A percentile compares a stretch with the other conserved stretches of the same genome.
phyloP scores from a whole-genome alignment of 345 rosid species.

The Aquilaria yunnanensis region DNA sequence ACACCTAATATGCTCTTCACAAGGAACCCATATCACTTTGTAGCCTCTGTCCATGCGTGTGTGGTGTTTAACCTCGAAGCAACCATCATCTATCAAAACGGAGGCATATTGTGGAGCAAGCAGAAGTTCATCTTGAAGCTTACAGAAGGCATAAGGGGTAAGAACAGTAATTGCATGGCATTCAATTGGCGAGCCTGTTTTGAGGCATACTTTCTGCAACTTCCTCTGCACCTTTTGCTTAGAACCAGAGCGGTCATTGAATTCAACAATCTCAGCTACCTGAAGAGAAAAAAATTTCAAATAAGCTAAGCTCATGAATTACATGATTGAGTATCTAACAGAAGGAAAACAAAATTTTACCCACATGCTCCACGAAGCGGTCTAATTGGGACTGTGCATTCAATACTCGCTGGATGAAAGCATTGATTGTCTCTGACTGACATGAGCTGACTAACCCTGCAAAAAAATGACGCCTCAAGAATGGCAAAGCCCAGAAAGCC shows the following conservation, averaged over 20 bases:
- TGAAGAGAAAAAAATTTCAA: slow-evolving; percentile 12
- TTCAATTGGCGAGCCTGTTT: slow-evolving; percentile 64
- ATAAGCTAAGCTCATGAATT: not conserved
- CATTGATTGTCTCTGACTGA: slow-evolving; percentile 31
- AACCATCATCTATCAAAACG: slow-evolving; percentile 36
- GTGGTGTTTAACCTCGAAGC: slow-evolving; percentile 49
- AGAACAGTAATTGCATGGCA: slow-evolving; percentile 50
- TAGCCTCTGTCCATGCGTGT: slow-evolving; percentile 35
- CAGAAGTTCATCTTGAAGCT: slow-evolving; percentile 57
- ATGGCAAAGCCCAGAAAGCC: slow-evolving; percentile 49
- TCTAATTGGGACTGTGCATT: slow-evolving; percentile 38
- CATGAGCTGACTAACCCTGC: slow-evolving; percentile 36
- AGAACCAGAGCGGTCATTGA: slow-evolving; percentile 24
- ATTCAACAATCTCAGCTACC: slow-evolving; percentile 41
- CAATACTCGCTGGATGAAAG: slow-evolving; percentile 35
- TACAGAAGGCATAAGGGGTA: slow-evolving; percentile 47
- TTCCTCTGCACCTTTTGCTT: slow-evolving; percentile 35
- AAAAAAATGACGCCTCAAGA: slow-evolving; percentile 45
- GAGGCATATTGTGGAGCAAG: slow-evolving; percentile 62
- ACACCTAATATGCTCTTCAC: slow-evolving; percentile 47
- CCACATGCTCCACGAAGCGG: slow-evolving; percentile 38
- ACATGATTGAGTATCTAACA: not conserved
- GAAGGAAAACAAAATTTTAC: not conserved
- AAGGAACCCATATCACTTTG: slow-evolving; percentile 48
- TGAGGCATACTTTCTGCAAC: slow-evolving; percentile 31